Percentiles rank a stretch among this genome's conserved stretches.
Conservation (phyloP, 2,329 filamentous ascomycete genomes). For the Penicillium sp. region DNA sequence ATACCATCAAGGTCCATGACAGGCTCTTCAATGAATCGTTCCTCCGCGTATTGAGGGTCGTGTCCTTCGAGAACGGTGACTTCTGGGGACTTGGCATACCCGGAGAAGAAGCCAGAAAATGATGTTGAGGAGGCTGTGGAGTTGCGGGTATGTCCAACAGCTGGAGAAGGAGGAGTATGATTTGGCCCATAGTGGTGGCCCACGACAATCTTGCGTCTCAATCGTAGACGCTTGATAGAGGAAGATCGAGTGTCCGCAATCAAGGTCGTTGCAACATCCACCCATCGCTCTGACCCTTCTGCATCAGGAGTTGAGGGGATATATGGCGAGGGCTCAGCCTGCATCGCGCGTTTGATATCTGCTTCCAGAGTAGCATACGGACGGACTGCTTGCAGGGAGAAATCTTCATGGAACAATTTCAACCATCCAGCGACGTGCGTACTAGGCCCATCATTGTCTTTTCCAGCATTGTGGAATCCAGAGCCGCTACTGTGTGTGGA, state of each 20-base stretch:
- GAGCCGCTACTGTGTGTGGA: constrained; percentile 45
- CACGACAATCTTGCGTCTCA: constrained; percentile 48
- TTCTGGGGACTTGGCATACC: constrained; percentile 25
- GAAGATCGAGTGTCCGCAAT: constrained; percentile 57
- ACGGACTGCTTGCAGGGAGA: constrained; percentile 58
- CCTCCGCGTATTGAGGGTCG: constrained; percentile 42
- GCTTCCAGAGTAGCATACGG: constrained; percentile 54
- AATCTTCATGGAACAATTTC: constrained; percentile 59
- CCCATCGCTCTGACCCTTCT: constrained; percentile 49
- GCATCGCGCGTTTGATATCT: constrained; percentile 59
- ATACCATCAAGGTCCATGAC: constrained; percentile 61
- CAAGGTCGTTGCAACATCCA: constrained; percentile 58
- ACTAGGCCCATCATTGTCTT: constrained; percentile 47
- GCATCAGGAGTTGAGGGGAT: constrained; percentile 35
- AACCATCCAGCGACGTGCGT: constrained; percentile 60
- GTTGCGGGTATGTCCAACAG: constrained; percentile 27
- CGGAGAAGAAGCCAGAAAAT: constrained; percentile 29
- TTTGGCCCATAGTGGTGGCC: constrained; percentile 18
- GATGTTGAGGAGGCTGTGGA: constrained; percentile 27
- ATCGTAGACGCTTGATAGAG: constrained; percentile 56
- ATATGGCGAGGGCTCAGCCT: constrained; percentile 51
- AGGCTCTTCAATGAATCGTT: constrained; percentile 54
- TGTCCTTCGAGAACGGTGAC: constrained; percentile 18
- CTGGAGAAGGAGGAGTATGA: constrained; percentile 23
- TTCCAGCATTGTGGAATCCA: constrained; percentile 32